phyloP scores from a whole-genome alignment of 1,284 basidiomycete species.

The Anthracocystis walkeri region DNA sequence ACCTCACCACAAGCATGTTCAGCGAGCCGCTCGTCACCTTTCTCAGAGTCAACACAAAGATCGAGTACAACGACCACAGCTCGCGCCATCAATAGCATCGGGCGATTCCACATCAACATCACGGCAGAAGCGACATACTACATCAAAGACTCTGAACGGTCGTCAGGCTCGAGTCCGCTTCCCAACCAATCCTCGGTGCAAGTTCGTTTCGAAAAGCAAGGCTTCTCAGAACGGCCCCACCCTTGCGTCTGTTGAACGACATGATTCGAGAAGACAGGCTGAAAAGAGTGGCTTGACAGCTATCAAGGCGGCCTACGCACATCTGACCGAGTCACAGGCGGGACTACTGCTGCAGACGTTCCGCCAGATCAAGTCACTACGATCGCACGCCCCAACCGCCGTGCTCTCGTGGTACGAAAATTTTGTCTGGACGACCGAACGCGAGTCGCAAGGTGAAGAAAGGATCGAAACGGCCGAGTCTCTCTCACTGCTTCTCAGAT shows the following conservation, averaged over 20 bases:
- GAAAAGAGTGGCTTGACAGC: not conserved
- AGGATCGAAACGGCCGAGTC: conserved; percentile 23
- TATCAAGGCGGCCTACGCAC: conserved; percentile 14
- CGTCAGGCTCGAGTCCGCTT: not conserved
- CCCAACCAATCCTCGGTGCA: not conserved
- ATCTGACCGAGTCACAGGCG: conserved; percentile 16
- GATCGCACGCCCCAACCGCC: conserved; percentile 17
- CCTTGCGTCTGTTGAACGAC: too few relatives aligned
- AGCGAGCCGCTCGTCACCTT: not conserved
- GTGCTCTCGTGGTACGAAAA: conserved; percentile 42
- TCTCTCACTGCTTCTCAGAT: conserved; percentile 25
- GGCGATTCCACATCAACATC: not conserved
- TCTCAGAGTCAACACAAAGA: not conserved
- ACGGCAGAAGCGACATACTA: not conserved
- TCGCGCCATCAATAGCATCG: not conserved
- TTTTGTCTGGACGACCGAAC: conserved; percentile 31
- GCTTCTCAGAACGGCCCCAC: not conserved
- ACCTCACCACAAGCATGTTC: not conserved
- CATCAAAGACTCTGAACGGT: not conserved
- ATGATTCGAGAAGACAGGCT: not conserved
- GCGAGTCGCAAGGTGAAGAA: conserved; percentile 14
- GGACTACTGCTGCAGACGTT: conserved; percentile 13
- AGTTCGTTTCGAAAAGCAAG: not conserved
- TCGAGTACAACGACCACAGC: not conserved
- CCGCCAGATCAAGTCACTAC: conserved; percentile 3